Percentiles rank a stretch among this genome's conserved stretches.
phyloP scores from a whole-genome alignment of 768 basidiomycete genomes.

The Termitomyces sp. region DNA sequence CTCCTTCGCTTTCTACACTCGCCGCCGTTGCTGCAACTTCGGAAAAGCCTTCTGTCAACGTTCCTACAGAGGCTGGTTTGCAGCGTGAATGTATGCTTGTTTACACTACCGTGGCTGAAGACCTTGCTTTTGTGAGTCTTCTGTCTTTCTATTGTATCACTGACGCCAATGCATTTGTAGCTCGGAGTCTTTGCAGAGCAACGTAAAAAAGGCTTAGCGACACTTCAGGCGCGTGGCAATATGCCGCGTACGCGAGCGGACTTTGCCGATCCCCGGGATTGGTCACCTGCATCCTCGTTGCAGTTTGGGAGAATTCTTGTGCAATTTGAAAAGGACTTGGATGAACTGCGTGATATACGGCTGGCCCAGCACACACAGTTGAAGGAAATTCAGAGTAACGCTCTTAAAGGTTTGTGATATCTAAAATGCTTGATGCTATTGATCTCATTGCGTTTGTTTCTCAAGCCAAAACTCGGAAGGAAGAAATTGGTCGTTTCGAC shows the following conservation, averaged over 20 bases:
- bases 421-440: background rate
- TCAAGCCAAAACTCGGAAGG: conserved; percentile 70
- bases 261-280: conserved; percentile 45
- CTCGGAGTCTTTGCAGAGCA: conserved; percentile 38
- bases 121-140: conserved; percentile 58
- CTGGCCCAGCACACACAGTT: conserved; percentile 30
- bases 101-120: conserved; percentile 41
- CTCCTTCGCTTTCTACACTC: background rate
- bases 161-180: conserved; percentile 28
- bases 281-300: conserved; percentile 49
- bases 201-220: conserved; percentile 30
- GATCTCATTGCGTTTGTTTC: conserved; percentile 25
- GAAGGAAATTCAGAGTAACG: conserved; percentile 57
- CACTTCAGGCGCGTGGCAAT: conserved; percentile 33
- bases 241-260: conserved; percentile 41
- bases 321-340: conserved; percentile 52
- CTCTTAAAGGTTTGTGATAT: conserved; percentile 58
- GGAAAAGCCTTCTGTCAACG: conserved; percentile 10
- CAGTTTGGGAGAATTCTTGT: conserved; percentile 49
- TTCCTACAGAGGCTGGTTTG: conserved; percentile 56
- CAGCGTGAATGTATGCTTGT: conserved; percentile 61
- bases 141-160: background rate
- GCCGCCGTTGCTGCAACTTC: conserved; percentile 4
- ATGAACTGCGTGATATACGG: conserved; percentile 35
- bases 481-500: conserved; percentile 79